Evolutionary conservation across 2,329 filamentous ascomycete species (phyloP).

Genomic region (Pseudocercospora fijiensis): DNA sequence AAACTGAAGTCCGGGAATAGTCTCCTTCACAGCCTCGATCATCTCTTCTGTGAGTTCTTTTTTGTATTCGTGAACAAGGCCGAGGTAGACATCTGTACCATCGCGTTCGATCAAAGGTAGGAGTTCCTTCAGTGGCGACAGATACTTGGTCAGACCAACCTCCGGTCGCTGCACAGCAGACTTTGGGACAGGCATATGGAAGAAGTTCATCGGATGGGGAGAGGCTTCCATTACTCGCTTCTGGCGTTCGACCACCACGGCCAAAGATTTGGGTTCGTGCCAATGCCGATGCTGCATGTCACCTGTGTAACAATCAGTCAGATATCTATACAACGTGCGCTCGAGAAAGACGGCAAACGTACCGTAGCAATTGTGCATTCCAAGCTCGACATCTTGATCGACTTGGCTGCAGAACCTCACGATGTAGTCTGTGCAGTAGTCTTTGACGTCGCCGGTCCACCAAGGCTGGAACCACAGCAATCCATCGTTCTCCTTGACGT

Average conservation of each 20-base stretch:
- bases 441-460: constrained; percentile 36
- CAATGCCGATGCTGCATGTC: constrained; percentile 48
- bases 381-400: constrained; percentile 43
- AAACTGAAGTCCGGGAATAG: constrained; percentile 36
- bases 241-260: constrained; percentile 39
- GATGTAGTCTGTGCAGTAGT: constrained; percentile 40
- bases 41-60: constrained; percentile 41
- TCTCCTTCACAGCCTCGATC: constrained; percentile 40
- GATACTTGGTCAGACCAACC: constrained; percentile 37
- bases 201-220: constrained; percentile 40
- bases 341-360: neutral
- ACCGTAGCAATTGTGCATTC: constrained; percentile 52
- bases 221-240: constrained; percentile 36
- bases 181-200: constrained; percentile 50
- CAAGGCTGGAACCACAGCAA: constrained; percentile 36
- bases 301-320: constrained; percentile 19
- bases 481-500: constrained; percentile 21
- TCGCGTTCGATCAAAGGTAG: constrained; percentile 35
- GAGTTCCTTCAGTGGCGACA: constrained; percentile 40
- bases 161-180: constrained; percentile 31
- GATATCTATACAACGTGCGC: neutral
- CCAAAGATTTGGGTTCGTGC: constrained; percentile 44
- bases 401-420: constrained; percentile 37
- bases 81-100: constrained; percentile 43
- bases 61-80: constrained; percentile 44